Conservation (phyloP, 2,329 filamentous ascomycete genomes). For the Colletotrichum echinochloae region DNA sequence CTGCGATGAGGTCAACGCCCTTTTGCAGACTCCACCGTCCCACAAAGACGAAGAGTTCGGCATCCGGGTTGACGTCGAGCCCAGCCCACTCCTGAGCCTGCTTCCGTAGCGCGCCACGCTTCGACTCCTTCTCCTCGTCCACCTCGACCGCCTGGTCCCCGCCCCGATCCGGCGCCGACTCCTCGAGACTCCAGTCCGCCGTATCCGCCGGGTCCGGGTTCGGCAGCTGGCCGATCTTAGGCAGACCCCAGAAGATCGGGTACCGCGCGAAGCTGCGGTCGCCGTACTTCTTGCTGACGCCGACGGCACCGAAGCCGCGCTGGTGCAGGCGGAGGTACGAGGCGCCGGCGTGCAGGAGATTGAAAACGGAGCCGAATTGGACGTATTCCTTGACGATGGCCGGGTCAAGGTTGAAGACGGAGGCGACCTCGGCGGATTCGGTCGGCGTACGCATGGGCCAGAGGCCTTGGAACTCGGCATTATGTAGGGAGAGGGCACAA, state of each 20-base stretch:
- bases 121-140: constrained; percentile 65
- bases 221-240: constrained; percentile 71
- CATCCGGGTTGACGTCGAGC: constrained; percentile 68
- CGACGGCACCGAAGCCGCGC: constrained; percentile 75
- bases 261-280: constrained; percentile 75
- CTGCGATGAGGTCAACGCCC: constrained; percentile 74
- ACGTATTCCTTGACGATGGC: constrained; percentile 70
- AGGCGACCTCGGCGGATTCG: constrained; percentile 72
- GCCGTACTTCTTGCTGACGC: constrained; percentile 76
- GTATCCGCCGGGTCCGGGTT: constrained; percentile 76
- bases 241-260: constrained; percentile 76
- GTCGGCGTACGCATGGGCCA: constrained; percentile 74
- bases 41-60: constrained; percentile 76
- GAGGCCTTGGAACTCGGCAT: constrained; percentile 47
- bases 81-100: constrained; percentile 77
- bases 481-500: constrained; percentile 50
- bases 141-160: constrained; percentile 65
- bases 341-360: constrained; percentile 74
- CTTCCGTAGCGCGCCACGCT: constrained; percentile 63
- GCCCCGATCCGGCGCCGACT: constrained; percentile 56
- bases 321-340: constrained; percentile 75
- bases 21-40: constrained; percentile 78
- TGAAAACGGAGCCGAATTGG: constrained; percentile 77
- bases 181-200: constrained; percentile 66
- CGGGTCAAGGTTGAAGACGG: constrained; percentile 70